phyloP scores from a whole-genome alignment of 345 rosid genomes.

The Eucalyptus coolabah region DNA sequence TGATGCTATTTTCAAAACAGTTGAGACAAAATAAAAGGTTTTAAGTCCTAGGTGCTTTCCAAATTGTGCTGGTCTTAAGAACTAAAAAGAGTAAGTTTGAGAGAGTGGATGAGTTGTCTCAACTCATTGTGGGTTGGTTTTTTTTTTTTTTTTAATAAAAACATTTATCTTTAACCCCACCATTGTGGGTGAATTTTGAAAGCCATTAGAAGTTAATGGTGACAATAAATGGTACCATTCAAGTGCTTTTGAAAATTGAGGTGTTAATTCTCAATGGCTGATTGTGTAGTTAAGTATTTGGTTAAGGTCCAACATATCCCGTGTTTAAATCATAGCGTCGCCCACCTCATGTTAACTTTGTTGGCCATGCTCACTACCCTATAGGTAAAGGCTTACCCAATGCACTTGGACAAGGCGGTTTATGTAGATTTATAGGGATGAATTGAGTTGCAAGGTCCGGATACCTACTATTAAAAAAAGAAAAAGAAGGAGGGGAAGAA shows the following conservation, averaged over 20 bases:
- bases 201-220: not conserved
- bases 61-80: not conserved
- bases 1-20: not conserved
- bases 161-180: not conserved
- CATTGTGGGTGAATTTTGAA: not conserved
- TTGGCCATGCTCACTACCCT: not conserved
- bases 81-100: not conserved
- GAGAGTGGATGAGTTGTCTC: not conserved
- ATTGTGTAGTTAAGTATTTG: not conserved
- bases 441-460: not conserved
- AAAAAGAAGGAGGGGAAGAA: too few species aligned
- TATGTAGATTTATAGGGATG: not conserved
- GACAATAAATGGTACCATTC: not conserved
- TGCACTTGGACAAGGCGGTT: not conserved
- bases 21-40: not conserved
- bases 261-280: not conserved
- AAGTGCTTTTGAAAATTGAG: not conserved
- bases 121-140: not conserved
- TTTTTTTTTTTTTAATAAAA: not conserved
- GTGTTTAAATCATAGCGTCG: not conserved
- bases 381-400: not conserved
- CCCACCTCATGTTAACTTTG: not conserved
- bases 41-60: not conserved
- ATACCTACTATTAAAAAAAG: not conserved
- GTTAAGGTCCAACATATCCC: not conserved